Conservation (phyloP, 257 asterid genomes). For the Salvia hispanica region DNA sequence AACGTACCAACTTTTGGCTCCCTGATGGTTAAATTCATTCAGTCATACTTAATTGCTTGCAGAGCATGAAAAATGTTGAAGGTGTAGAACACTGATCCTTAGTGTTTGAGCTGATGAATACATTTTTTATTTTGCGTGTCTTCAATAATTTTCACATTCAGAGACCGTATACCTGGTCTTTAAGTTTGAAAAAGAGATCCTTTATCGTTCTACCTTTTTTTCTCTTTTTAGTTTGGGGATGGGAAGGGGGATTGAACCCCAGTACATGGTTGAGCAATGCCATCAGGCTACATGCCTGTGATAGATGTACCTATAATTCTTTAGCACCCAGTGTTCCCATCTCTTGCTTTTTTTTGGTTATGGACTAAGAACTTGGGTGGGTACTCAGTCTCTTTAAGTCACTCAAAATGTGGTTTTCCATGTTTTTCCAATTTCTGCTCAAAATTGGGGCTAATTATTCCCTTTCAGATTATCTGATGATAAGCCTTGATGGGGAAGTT, state of each 20-base stretch:
- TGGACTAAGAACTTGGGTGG: neutral
- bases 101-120: slow-evolving; percentile 17
- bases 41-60: slow-evolving; percentile 7
- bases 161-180: neutral
- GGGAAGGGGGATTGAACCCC: neutral
- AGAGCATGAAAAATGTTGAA: slow-evolving; percentile 12
- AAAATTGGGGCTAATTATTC: neutral
- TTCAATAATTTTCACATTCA: neutral
- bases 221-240: neutral
- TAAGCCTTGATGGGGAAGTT: neutral
- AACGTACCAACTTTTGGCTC: slow-evolving; percentile 33
- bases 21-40: slow-evolving; percentile 30
- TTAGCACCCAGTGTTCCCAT: neutral
- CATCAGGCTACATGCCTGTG: neutral
- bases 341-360: slow-evolving; percentile 4
- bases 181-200: neutral
- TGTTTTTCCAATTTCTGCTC: neutral
- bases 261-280: neutral
- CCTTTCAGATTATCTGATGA: slow-evolving; percentile 17
- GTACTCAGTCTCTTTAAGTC: neutral
- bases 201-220: too few species aligned
- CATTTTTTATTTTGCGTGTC: neutral
- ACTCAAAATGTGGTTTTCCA: slow-evolving; percentile 1
- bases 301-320: neutral
- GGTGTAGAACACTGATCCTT: neutral